Percentiles rank a stretch among this genome's conserved stretches.
Conservation (phyloP, 352 stramenopile species). For the Phytophthora quininea region DNA sequence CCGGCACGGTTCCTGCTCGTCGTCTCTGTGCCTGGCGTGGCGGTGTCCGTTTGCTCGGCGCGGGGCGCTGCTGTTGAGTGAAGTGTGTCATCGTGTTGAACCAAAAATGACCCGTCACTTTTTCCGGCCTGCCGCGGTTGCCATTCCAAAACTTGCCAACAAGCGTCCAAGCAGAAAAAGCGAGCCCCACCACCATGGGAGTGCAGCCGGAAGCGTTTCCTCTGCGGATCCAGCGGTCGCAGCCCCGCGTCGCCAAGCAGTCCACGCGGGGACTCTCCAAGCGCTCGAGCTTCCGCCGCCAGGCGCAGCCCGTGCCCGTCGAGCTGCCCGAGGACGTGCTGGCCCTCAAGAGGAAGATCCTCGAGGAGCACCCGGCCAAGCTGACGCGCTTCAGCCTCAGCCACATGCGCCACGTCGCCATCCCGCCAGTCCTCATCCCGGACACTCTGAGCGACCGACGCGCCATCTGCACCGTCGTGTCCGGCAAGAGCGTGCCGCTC, state of each 20-base stretch:
- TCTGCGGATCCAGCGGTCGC: constrained; percentile 33
- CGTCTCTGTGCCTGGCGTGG: constrained; percentile 15
- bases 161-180: constrained; percentile 2
- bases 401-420: constrained; percentile 53
- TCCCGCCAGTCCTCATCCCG: constrained; percentile 57
- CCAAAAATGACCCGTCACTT: constrained; percentile 40
- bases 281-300: constrained; percentile 32
- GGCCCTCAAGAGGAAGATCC: constrained; percentile 57
- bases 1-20: constrained; percentile 9
- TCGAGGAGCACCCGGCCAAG: constrained; percentile 48
- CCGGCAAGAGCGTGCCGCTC: constrained; percentile 52
- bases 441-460: constrained; percentile 41
- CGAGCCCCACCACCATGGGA: constrained; percentile 28
- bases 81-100: constrained; percentile 17
- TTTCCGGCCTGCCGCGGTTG: constrained; percentile 13
- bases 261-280: constrained; percentile 31
- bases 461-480: constrained; percentile 41
- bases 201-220: constrained; percentile 29
- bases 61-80: background rate
- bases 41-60: background rate
- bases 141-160: constrained; percentile 36
- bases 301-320: constrained; percentile 13
- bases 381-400: constrained; percentile 55
- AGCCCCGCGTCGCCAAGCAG: constrained; percentile 21
- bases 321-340: constrained; percentile 46